phyloP scores from a whole-genome alignment of 306 rosid species.

The Quercus engelmannii region DNA sequence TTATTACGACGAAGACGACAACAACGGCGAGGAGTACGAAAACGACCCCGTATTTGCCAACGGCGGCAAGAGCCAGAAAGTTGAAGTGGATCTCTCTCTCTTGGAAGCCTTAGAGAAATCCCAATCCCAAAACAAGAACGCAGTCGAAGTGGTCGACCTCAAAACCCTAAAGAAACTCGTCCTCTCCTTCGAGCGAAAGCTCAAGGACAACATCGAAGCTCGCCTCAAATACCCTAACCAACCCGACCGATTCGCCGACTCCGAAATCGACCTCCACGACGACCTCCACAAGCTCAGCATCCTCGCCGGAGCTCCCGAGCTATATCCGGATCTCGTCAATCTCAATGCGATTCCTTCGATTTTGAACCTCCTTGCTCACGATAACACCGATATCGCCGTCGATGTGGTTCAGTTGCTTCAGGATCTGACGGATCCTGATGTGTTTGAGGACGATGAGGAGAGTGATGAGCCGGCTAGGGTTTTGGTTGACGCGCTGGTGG shows the following conservation, averaged over 20 bases:
- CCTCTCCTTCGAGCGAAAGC: conserved; percentile 86
- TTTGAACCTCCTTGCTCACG: conserved; percentile 70
- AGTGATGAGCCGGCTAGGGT: conserved; percentile 74
- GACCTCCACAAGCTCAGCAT: conserved; percentile 78
- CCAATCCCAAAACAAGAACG: conserved; percentile 42
- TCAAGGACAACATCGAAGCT: conserved; percentile 83
- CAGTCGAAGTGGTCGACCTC: conserved; percentile 61
- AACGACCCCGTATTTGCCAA: conserved; percentile 27
- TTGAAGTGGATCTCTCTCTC: conserved; percentile 55
- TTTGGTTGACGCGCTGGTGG: conserved; percentile 67
- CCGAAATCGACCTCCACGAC: conserved; percentile 89
- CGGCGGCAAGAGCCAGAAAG: conserved; percentile 5
- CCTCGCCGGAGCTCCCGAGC: conserved; percentile 89
- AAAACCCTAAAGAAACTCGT: conserved; percentile 69
- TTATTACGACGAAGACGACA: too few species aligned
- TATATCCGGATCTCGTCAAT: conserved; percentile 75
- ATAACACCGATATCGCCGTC: conserved; percentile 80
- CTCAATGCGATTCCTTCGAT: conserved; percentile 75
- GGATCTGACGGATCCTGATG: conserved; percentile 86
- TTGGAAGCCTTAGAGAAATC: conserved; percentile 84
- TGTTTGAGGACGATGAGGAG: conserved; percentile 73
- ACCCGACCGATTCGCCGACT: conserved; percentile 88
- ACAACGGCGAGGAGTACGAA: neutral
- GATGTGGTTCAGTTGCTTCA: conserved; percentile 79
- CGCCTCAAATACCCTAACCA: conserved; percentile 85